Percentiles rank a stretch among this genome's conserved stretches.
phyloP scores from a whole-genome alignment of 2,329 filamentous ascomycete species.

The Pseudogymnoascus destructans region DNA sequence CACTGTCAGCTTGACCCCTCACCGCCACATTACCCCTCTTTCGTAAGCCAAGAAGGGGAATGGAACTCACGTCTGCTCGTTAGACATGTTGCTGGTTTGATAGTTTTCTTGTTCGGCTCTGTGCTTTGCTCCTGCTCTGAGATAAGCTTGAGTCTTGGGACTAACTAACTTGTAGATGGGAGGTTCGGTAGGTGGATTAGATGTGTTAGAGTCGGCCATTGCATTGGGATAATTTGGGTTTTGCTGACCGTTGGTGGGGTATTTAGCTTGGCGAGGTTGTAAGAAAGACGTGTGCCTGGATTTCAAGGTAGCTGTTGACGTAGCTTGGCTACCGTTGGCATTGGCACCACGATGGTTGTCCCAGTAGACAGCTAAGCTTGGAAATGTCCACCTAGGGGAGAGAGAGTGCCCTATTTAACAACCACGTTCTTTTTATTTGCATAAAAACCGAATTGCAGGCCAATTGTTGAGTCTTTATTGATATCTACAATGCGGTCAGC shows the following conservation, averaged over 20 bases:
- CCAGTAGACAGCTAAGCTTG: constrained; percentile 9
- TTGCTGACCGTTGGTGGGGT: constrained; percentile 4
- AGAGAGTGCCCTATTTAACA: constrained; percentile 7
- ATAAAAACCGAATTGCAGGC: background rate
- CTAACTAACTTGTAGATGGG: constrained; percentile 34
- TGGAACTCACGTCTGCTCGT: constrained; percentile 64
- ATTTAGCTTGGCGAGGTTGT: background rate
- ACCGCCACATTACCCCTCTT: constrained; percentile 17
- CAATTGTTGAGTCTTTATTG: constrained; percentile 4
- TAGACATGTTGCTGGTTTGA: constrained; percentile 48
- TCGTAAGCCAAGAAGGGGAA: background rate
- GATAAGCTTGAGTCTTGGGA: constrained; percentile 33
- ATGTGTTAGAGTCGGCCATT: constrained; percentile 13
- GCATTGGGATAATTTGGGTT: constrained; percentile 11
- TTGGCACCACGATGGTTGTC: background rate
- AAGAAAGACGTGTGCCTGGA: background rate
- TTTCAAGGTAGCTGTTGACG: background rate
- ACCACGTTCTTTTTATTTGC: constrained; percentile 5
- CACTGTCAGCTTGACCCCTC: constrained; percentile 24
- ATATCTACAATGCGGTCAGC: constrained; percentile 8
- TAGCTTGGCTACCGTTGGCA: constrained; percentile 2
- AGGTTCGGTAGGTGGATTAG: constrained; percentile 23
- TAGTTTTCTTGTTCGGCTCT: constrained; percentile 24
- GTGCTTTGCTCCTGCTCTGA: constrained; percentile 27
- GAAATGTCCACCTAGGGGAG: constrained; percentile 1